phyloP scores from a whole-genome alignment of 108 stramenopile species.

The Pseudonitzschia multiseries region DNA sequence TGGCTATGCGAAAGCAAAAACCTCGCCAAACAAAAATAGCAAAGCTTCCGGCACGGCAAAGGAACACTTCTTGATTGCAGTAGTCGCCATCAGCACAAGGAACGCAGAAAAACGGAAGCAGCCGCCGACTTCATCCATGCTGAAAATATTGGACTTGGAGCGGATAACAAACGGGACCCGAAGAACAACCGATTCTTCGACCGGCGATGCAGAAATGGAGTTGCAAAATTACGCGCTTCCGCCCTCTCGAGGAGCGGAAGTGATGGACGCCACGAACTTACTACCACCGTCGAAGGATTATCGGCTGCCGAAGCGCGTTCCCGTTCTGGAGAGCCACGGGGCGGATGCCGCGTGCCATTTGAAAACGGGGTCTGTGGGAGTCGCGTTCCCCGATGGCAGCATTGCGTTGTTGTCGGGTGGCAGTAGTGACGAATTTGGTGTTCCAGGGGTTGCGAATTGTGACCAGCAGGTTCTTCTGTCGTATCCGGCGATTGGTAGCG shows the following conservation, averaged over 20 bases:
- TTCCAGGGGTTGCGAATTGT: constrained; percentile 10
- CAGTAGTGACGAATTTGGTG: constrained; percentile 20
- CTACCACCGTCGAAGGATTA: neutral
- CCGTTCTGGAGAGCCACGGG: constrained; percentile 18
- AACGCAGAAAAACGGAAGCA: neutral
- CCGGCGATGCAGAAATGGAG: neutral
- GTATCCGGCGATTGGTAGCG: constrained; percentile 39
- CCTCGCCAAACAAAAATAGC: neutral
- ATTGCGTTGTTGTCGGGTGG: constrained; percentile 16
- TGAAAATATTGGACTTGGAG: constrained; percentile 19
- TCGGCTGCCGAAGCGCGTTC: neutral
- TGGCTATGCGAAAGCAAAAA: neutral
- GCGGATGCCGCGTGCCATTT: constrained; percentile 15
- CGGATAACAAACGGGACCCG: neutral
- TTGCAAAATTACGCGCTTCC: neutral
- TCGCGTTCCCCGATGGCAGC: constrained; percentile 28
- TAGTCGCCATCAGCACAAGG: neutral
- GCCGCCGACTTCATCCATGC: constrained; percentile 8
- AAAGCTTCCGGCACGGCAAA: neutral
- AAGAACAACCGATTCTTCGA: neutral
- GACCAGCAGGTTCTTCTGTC: constrained; percentile 36
- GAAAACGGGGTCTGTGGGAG: neutral
- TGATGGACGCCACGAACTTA: neutral
- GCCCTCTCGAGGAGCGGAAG: neutral
- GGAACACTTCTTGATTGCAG: neutral